Conservation (phyloP, 495 filamentous ascomycete species). For the Tetracladium setigerum region DNA sequence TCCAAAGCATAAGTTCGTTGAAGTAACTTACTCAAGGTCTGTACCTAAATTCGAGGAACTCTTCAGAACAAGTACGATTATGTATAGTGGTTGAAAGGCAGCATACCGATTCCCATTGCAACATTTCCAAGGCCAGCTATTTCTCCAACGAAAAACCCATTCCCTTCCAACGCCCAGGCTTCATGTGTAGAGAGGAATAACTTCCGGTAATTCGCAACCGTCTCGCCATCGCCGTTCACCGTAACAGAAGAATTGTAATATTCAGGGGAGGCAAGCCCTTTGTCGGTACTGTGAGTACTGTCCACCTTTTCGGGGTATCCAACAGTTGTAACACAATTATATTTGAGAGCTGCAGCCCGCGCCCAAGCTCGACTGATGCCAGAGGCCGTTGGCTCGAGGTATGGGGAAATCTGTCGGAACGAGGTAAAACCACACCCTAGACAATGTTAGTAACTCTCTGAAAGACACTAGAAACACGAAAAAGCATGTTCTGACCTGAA, state of each 20-base stretch:
- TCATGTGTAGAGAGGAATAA: constrained; percentile 68
- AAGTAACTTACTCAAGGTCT: constrained; percentile 1
- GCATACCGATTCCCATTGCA: constrained; percentile 58
- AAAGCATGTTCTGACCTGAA: too few species aligned
- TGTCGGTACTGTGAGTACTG: too few species aligned
- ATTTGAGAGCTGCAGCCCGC: constrained; percentile 42
- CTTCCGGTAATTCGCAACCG: constrained; percentile 64
- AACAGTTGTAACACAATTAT: constrained; percentile 58
- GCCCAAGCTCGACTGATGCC: constrained; percentile 63
- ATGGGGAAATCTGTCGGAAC: constrained; percentile 49
- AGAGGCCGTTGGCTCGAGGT: constrained; percentile 50
- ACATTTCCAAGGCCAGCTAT: constrained; percentile 32
- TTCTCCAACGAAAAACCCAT: constrained; percentile 33
- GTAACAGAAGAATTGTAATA: constrained; percentile 62
- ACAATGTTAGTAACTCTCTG: too few species aligned
- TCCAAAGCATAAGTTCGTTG: neutral
- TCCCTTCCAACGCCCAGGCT: constrained; percentile 60
- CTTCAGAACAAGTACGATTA: neutral
- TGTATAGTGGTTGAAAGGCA: neutral
- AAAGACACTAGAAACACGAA: too few species aligned
- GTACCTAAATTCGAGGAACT: neutral
- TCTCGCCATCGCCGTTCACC: constrained; percentile 47
- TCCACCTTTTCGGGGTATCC: constrained; percentile 56
- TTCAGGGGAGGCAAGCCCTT: too few species aligned
- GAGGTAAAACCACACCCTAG: constrained; percentile 68